Percentiles rank a stretch among this genome's conserved stretches.
Conservation (phyloP, 2,329 filamentous ascomycete species). For the Ophiostoma triangulosporum region DNA sequence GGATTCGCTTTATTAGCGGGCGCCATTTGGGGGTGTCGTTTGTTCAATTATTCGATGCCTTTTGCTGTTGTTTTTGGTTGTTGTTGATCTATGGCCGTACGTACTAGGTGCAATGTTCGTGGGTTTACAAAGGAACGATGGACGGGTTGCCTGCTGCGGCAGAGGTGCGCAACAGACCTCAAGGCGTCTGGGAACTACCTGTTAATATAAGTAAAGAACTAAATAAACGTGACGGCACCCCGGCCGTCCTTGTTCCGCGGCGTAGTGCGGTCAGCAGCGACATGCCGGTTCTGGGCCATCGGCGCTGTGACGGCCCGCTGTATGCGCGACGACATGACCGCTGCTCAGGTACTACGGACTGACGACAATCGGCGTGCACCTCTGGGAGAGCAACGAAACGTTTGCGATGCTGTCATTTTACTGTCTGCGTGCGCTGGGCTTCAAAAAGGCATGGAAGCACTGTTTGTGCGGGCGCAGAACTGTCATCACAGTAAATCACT, state of each 20-base stretch:
- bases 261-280: slow-evolving; percentile 64
- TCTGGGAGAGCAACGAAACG: slow-evolving; percentile 92
- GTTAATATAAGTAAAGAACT: no score
- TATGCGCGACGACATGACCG: slow-evolving; percentile 85
- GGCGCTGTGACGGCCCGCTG: slow-evolving; percentile 65
- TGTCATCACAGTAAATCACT: no score
- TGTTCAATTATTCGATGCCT: no score
- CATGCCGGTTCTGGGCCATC: slow-evolving; percentile 71
- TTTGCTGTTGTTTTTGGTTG: no score
- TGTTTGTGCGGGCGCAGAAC: slow-evolving; percentile 21
- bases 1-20: no score
- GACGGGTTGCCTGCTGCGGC: no score
- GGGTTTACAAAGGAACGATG: no score
- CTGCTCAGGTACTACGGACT: slow-evolving; percentile 59
- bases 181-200: no score
- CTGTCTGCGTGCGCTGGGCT: slow-evolving; percentile 55
- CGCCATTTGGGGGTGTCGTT: no score
- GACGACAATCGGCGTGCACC: slow-evolving; percentile 51
- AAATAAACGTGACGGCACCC: slow-evolving; percentile 80
- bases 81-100: no score
- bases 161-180: no score
- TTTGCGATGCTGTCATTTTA: slow-evolving; percentile 55
- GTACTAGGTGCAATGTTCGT: no score
- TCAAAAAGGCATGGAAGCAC: slow-evolving; percentile 39
- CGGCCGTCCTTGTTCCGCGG: slow-evolving; percentile 72